Evolutionary conservation across 352 stramenopile genomes (phyloP).

Genomic region (Globisporangium nodosum): DNA sequence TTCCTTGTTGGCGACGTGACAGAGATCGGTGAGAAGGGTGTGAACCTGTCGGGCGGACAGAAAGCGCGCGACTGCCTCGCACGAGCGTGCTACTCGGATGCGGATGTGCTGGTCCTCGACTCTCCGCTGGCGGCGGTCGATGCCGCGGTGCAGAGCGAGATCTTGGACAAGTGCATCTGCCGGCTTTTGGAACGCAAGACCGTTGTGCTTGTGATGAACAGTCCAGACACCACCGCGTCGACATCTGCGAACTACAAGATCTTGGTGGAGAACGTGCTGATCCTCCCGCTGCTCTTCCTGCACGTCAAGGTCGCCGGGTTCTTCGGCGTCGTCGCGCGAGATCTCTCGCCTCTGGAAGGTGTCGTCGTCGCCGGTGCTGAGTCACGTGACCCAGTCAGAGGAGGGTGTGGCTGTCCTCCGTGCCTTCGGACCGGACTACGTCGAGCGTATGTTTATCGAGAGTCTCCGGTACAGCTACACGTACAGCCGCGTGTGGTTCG

Average conservation of each 20-base stretch:
- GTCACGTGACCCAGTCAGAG: slow-evolving; percentile 26
- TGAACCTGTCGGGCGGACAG: too few relatives aligned
- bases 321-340: slow-evolving; percentile 25
- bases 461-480: slow-evolving; percentile 14
- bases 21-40: neutral
- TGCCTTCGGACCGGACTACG: slow-evolving; percentile 19
- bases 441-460: slow-evolving; percentile 20
- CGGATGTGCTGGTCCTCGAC: slow-evolving; percentile 85
- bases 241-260: slow-evolving; percentile 18
- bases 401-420: slow-evolving; percentile 33
- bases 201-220: slow-evolving; percentile 91
- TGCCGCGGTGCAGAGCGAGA: slow-evolving; percentile 88
- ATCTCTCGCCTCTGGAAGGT: slow-evolving; percentile 28
- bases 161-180: slow-evolving; percentile 76
- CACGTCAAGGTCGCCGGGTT: slow-evolving; percentile 26
- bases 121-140: slow-evolving; percentile 92
- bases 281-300: slow-evolving; percentile 54
- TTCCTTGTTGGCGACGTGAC: neutral
- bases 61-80: slow-evolving; percentile 21
- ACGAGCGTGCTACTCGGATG: slow-evolving; percentile 63
- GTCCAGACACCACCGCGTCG: slow-evolving; percentile 57
- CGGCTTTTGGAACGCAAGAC: slow-evolving; percentile 43
- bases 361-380: slow-evolving; percentile 27
- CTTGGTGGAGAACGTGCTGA: slow-evolving; percentile 21
- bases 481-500: slow-evolving; percentile 27